phyloP scores from a whole-genome alignment of 345 rosid genomes.

The Eucalyptus erythrocorys region DNA sequence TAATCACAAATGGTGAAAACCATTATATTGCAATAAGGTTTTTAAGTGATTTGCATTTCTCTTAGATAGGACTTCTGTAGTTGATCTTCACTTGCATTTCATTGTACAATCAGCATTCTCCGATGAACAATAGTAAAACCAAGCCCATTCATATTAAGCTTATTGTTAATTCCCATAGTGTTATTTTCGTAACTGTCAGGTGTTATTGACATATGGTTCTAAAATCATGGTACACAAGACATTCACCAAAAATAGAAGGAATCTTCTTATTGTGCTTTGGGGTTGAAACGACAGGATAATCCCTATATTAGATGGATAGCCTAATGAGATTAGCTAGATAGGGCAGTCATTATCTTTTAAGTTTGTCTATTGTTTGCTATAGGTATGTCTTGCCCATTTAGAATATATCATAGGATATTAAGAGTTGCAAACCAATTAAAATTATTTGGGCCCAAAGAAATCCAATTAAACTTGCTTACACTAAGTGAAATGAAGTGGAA shows the following conservation, averaged over 20 bases:
- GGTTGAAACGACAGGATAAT: background rate
- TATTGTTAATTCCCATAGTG: background rate
- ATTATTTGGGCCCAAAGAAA: background rate
- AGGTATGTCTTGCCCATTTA: background rate
- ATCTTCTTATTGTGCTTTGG: background rate
- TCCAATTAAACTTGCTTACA: background rate
- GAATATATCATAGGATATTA: background rate
- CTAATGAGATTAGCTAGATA: background rate
- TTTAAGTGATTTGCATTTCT: background rate
- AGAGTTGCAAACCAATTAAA: background rate
- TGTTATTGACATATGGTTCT: background rate
- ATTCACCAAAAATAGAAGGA: background rate
- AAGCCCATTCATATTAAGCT: background rate
- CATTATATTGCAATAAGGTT: background rate
- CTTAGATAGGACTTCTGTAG: background rate
- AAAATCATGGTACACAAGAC: background rate
- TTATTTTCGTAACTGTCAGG: background rate
- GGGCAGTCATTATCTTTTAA: background rate
- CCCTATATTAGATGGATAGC: background rate
- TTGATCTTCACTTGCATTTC: background rate
- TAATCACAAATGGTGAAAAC: background rate
- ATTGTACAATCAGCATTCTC: background rate
- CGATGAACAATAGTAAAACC: background rate
- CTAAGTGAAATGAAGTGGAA: background rate
- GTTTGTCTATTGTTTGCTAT: background rate